These are phyloP conservation scores for Saturnispora diversa DNA, from an alignment of 805 yeast genomes.

Conservation along the genomic window DNA sequence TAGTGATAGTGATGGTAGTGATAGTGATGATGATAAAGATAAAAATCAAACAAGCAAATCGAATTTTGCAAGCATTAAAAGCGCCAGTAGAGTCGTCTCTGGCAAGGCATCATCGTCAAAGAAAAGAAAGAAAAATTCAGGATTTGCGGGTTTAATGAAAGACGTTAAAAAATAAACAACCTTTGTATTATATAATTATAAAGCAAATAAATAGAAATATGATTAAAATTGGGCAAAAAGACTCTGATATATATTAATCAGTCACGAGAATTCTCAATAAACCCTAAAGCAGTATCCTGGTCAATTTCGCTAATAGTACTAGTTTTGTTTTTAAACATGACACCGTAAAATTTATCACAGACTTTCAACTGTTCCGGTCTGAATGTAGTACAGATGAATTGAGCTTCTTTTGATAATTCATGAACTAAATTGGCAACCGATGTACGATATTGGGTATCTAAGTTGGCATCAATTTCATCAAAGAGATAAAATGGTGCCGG, in stretches of 20 bases:
- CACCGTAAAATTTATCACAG: conserved; percentile 84
- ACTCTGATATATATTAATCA: too few relatives aligned
- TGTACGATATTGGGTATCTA: conserved; percentile 85
- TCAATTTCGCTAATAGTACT: conserved; percentile 68
- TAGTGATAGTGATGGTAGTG: conserved; percentile 11
- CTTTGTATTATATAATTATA: too few relatives aligned
- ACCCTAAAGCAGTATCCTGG: conserved; percentile 67
- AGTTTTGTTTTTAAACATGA: conserved; percentile 71
- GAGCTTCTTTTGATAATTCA: conserved; percentile 60
- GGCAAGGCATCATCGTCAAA: conserved; percentile 24
- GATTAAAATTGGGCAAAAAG: too few relatives aligned
- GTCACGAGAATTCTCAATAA: conserved; percentile 60
- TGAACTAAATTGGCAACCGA: conserved; percentile 75
- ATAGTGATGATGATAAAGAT: conserved; percentile 17
- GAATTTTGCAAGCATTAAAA: conserved; percentile 37
- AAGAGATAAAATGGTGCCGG: conserved; percentile 96
- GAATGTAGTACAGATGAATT: conserved; percentile 94
- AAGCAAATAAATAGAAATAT: too few relatives aligned
- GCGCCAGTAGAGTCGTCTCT: conserved; percentile 35
- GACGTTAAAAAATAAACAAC: conserved; percentile 25
- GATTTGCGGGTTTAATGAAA: conserved; percentile 41
- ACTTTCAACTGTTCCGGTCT: conserved; percentile 85
- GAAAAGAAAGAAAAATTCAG: conserved; percentile 32
- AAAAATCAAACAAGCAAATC: conserved; percentile 20
- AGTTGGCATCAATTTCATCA: conserved; percentile 94